Evolutionary conservation across 1,284 basidiomycete genomes (phyloP).

Genomic region (Farysia itapuensis): DNA sequence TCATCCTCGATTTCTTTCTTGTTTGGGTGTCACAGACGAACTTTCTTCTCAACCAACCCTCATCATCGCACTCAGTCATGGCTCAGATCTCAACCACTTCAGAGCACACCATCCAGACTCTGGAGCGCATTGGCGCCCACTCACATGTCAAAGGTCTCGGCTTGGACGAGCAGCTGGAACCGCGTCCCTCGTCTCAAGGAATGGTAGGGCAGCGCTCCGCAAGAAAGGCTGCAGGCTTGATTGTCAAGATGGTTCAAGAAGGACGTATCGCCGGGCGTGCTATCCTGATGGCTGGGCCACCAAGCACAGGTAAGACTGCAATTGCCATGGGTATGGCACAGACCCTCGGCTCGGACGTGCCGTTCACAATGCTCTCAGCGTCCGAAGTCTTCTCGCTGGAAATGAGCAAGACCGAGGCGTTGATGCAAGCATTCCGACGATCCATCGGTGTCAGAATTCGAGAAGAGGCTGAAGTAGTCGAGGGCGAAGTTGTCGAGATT

Average conservation of each 20-base stretch:
- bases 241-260: slow-evolving; percentile 96
- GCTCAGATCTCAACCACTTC: slow-evolving; percentile 52
- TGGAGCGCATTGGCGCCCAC: slow-evolving; percentile 57
- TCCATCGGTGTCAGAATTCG: slow-evolving; percentile 96
- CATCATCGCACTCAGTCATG: slow-evolving; percentile 8
- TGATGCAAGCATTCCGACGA: slow-evolving; percentile 91
- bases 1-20: too few relatives aligned
- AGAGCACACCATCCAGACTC: slow-evolving; percentile 47
- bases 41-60: too few relatives aligned
- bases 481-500: slow-evolving; percentile 97
- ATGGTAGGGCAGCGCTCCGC: slow-evolving; percentile 96
- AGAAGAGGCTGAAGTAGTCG: slow-evolving; percentile 95
- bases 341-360: slow-evolving; percentile 86
- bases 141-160: slow-evolving; percentile 67
- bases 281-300: slow-evolving; percentile 93
- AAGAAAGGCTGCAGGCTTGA: slow-evolving; percentile 92
- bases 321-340: slow-evolving; percentile 97
- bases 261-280: slow-evolving; percentile 90
- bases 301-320: slow-evolving; percentile 94
- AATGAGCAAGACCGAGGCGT: slow-evolving; percentile 97
- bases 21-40: too few relatives aligned
- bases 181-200: slow-evolving; percentile 79
- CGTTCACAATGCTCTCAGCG: slow-evolving; percentile 94
- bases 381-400: slow-evolving; percentile 93
- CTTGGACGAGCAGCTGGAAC: slow-evolving; percentile 85